Conservation (phyloP, 805 yeast species). For the Osmozyma mogii region DNA sequence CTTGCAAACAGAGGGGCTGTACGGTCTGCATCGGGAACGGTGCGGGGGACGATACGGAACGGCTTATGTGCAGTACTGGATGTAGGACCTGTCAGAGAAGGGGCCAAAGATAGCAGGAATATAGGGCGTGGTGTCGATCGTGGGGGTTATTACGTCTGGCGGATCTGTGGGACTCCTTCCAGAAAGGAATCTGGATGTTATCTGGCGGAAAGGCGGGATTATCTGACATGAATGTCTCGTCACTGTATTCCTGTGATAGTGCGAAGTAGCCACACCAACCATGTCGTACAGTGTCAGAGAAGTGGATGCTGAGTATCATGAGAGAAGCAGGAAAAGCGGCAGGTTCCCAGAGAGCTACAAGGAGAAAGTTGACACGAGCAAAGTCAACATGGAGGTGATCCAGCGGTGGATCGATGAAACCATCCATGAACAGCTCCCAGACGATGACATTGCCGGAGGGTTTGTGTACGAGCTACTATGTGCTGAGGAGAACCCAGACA, state of each 20-base stretch:
- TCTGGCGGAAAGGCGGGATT: not conserved
- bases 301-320: slow-evolving; percentile 1
- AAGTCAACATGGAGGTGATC: slow-evolving; percentile 33
- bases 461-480: slow-evolving; percentile 37
- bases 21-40: no score
- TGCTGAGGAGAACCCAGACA: slow-evolving; percentile 26
- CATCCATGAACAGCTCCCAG: slow-evolving; percentile 33
- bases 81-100: no score
- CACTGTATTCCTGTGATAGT: not conserved
- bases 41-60: no score
- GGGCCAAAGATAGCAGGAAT: no score
- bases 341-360: no score
- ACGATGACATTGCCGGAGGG: slow-evolving; percentile 44
- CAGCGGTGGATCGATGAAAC: slow-evolving; percentile 31
- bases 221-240: not conserved
- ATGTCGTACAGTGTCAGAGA: slow-evolving; percentile 1
- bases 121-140: no score
- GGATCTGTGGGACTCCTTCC: no score
- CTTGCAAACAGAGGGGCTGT: no score
- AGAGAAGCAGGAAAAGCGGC: slow-evolving; percentile 1
- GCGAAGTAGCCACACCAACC: not conserved
- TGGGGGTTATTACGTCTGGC: no score
- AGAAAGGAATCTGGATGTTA: no score
- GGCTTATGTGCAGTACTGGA: no score
- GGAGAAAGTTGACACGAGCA: slow-evolving; percentile 25